Base-by-base conservation (phyloP, 2,329 filamentous ascomycete genomes). In the Colletotrichum shisoi region DNA sequence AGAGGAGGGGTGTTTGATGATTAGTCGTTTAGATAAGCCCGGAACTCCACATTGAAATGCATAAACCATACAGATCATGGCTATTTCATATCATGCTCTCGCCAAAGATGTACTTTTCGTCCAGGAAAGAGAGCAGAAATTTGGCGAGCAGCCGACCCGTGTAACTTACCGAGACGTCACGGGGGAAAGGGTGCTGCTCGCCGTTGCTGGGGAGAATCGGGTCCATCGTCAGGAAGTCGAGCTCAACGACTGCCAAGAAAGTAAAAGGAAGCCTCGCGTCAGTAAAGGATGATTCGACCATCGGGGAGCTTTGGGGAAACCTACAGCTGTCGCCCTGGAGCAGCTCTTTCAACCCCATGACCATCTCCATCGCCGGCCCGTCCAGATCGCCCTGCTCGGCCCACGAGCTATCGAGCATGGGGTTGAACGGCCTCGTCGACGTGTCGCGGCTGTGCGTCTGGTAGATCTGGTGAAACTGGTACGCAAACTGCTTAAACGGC, bases 401-500 rank as follows among this genome's bases (percentile, higher is more conserved):
- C 57, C 79, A 77, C 46, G 74, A 73, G 52, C 77, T 74, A 70
- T 86, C 84, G 8, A 82, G 70, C n/a, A 87, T 73, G 19, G 85
- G 85, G 71, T 87, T 87, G 72, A 86, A 87, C 56, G 84, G 78
- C 74, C 78, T 83, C 8, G 79, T 74, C 49, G 80, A 79, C 3
- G 78, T 78, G 69, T 86, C 83, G 70, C 78, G 79, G 62, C 78
- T 80, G 72, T 86, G 83, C 21, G 85, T 87, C 77, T 86, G 84
- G 71, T 86, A 87, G 63, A 86, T 79, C 72, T 86, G 81, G 74
- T 87, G 85, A 73, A 87, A 87, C 74, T 86, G 84, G 69, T 84
- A 85, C 3, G 83, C 83, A 71, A 87, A 86, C 74, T 87, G 85
- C 74, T 82, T 84, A 72, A 87, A 87, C 0, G 85, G 85, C 77